Base-by-base conservation (phyloP, 139 green algal genomes). In the Chlorella sp. region DNA sequence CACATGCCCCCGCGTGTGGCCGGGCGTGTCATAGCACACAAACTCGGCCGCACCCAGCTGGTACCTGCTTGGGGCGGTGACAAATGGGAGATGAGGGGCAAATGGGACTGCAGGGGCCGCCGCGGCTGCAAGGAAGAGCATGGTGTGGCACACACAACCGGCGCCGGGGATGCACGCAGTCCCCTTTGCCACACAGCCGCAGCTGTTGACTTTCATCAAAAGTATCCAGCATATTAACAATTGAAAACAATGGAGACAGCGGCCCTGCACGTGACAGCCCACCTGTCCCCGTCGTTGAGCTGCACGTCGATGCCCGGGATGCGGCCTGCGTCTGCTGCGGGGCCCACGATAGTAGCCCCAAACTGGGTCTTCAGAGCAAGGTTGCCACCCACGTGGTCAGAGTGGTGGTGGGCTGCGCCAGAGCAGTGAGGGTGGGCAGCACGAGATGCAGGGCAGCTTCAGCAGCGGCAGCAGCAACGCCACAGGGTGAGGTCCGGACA, bases 1-100 rank as follows among this genome's bases (percentile, higher is more conserved):
- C 69, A 98, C 94, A 88, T 98, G 96, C 2, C 95, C 95, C 11
- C 85, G 83, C 13, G 96, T 98, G 91, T 98, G 96, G 8, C 95
- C 96, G 40, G 95, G 94, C 2, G 95, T 98, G 85, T 98, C 94
- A 80, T 95, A 95, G 54, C 73, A 85, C 38, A 75, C 26, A 30
- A 96, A 86, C 69, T 93, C 68, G 36, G 93, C 26, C 22, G 77
- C 69, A 17, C 92, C 92, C 65, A 96, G 82, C 48, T 83, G 20
- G 81, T 89, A 95, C 14, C 77, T 83, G 77, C 58, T 26, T 38
- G 73, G 73, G 30, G 11, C 7, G 26, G 28, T 32, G 16, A 44
- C 30, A 14, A 32, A 34, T 32, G 30, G 48, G 32, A 17, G 48
- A 9, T 43, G 40, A 7, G 20, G 32, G 64, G 5, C 32, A 44